Evolutionary conservation across 2,329 filamentous ascomycete species (phyloP).

Genomic region (Penicillium sp.): DNA sequence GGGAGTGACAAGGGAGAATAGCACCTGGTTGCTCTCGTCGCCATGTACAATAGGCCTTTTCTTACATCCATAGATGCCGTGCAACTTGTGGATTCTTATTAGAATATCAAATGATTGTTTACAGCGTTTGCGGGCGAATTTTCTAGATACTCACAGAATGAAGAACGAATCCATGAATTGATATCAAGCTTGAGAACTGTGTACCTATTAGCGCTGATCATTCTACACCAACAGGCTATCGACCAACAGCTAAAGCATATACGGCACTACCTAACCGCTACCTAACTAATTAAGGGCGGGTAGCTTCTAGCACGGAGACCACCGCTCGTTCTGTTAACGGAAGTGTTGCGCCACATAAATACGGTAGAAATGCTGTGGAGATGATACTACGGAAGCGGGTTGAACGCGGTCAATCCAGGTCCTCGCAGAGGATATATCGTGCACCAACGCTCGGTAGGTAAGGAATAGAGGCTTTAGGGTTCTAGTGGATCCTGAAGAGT

Average conservation of each 20-base stretch:
- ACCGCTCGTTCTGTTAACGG: conserved; percentile 44
- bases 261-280: conserved; percentile 45
- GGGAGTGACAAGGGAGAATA: not conserved
- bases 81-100: conserved; percentile 1
- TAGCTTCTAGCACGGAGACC: conserved; percentile 38
- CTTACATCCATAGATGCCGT: not conserved
- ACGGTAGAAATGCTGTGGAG: conserved; percentile 47
- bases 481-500: conserved; percentile 54
- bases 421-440: conserved; percentile 40
- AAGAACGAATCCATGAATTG: not conserved
- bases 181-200: not conserved
- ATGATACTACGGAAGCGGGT: conserved; percentile 50
- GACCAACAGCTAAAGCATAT: conserved; percentile 45
- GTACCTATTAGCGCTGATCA: too few relatives aligned
- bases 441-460: conserved; percentile 41
- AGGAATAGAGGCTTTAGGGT: conserved; percentile 50
- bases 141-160: not conserved
- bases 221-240: conserved; percentile 31
- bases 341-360: conserved; percentile 42
- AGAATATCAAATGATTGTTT: not conserved
- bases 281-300: conserved; percentile 41
- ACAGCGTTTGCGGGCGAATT: not conserved
- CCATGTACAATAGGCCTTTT: conserved; percentile 4
- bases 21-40: conserved; percentile 1
- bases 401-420: conserved; percentile 46